Conservation (phyloP, 108 stramenopile species). For the Skeletonema marinoi region DNA sequence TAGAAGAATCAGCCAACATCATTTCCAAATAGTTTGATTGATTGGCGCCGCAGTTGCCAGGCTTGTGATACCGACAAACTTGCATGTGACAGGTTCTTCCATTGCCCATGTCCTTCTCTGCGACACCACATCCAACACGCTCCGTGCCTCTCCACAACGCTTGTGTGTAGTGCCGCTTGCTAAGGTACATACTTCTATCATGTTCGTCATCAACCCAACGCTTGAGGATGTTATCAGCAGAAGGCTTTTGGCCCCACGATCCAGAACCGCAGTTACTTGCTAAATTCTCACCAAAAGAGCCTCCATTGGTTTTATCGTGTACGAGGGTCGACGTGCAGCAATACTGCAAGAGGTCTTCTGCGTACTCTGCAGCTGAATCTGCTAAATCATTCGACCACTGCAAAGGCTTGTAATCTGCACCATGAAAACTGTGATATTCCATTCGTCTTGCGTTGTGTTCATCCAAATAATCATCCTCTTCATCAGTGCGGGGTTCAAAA, state of each 20-base stretch:
- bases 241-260: neutral
- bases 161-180: conserved; percentile 46
- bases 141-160: conserved; percentile 39
- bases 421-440: conserved; percentile 18
- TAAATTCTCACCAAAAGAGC: conserved; percentile 27
- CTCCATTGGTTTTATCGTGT: neutral
- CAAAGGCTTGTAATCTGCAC: conserved; percentile 9
- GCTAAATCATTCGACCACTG: conserved; percentile 22
- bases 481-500: neutral
- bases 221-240: conserved; percentile 14
- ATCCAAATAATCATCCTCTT: conserved; percentile 8
- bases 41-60: conserved; percentile 17
- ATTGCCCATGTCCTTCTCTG: conserved; percentile 19
- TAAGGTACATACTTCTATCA: neutral
- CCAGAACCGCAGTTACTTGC: conserved; percentile 22
- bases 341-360: conserved; percentile 12
- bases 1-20: neutral
- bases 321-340: neutral
- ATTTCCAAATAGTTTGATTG: neutral
- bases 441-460: conserved; percentile 14
- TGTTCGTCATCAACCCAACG: conserved; percentile 42
- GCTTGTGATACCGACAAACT: conserved; percentile 45
- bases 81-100: conserved; percentile 11
- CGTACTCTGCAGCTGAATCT: neutral
- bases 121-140: conserved; percentile 50